Evolutionary conservation across 2,329 filamentous ascomycete genomes (phyloP).

Genomic region (Lecanicillium sp.): DNA sequence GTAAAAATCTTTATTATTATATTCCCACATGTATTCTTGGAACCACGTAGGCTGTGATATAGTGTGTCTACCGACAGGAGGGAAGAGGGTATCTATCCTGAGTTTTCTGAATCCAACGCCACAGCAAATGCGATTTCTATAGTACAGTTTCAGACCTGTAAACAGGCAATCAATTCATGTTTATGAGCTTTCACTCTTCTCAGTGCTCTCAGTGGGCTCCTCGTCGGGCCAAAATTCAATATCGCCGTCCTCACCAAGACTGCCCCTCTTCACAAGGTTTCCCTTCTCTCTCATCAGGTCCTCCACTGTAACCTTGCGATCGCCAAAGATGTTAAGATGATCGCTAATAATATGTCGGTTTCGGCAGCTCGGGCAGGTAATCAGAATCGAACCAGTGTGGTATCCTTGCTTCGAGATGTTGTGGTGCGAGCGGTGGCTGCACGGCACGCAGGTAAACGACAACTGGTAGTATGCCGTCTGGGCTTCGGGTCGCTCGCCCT

Average conservation of each 20-base stretch:
- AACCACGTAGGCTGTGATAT: too few species aligned
- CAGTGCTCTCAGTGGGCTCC: constrained; percentile 15
- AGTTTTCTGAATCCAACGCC: not conserved
- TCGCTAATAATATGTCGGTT: constrained; percentile 89
- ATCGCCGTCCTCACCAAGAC: constrained; percentile 69
- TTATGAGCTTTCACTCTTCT: constrained; percentile 12
- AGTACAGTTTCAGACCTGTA: too few species aligned
- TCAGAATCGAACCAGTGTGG: constrained; percentile 79
- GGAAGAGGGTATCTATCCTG: not conserved
- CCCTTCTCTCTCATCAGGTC: constrained; percentile 72
- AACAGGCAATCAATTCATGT: too few species aligned
- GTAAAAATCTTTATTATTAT: too few species aligned
- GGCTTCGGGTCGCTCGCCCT: constrained; percentile 20
- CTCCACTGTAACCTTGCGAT: constrained; percentile 62
- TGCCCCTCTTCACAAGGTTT: constrained; percentile 62
- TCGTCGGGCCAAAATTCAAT: constrained; percentile 87
- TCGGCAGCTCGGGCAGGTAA: constrained; percentile 78
- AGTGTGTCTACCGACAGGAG: too few species aligned
- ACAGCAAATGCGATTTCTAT: not conserved
- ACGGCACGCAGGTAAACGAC: constrained; percentile 88
- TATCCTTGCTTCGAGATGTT: constrained; percentile 90
- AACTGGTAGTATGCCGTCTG: constrained; percentile 70
- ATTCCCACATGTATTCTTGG: too few species aligned
- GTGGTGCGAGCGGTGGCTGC: constrained; percentile 72
- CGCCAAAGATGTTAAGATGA: constrained; percentile 71